Evolutionary conservation across 2,329 filamentous ascomycete species (phyloP).

Genomic region (Alternaria burnsii): DNA sequence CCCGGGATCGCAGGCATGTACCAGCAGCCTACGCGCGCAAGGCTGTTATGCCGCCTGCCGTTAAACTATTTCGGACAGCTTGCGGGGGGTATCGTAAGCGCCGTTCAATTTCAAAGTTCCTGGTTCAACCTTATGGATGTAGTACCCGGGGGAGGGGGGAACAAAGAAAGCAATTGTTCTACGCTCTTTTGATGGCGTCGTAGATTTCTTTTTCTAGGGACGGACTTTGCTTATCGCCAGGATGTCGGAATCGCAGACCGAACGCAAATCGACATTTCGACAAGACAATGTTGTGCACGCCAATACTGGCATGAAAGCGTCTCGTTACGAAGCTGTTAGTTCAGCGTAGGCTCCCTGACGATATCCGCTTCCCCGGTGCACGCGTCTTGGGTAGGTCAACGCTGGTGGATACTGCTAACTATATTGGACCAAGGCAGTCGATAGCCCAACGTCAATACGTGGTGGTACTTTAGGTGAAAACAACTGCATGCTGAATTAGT

Average conservation of each 20-base stretch:
- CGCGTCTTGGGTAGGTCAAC: constrained; percentile 16
- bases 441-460: constrained; percentile 22
- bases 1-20: not conserved
- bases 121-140: not conserved
- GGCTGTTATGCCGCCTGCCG: not conserved
- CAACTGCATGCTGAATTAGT: not conserved
- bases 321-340: constrained; percentile 15
- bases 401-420: constrained; percentile 32
- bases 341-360: constrained; percentile 25
- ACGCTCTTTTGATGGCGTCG: not conserved
- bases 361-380: constrained; percentile 43
- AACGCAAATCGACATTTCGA: not conserved
- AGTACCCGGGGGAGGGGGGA: too few species aligned
- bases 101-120: not conserved
- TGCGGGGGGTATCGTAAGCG: not conserved
- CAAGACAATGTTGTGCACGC: constrained; percentile 7
- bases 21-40: not conserved
- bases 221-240: not conserved
- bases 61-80: not conserved
- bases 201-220: not conserved
- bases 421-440: constrained; percentile 24
- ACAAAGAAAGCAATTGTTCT: not conserved
- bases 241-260: not conserved
- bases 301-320: constrained; percentile 4
- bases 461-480: constrained; percentile 1